Base-by-base conservation (phyloP, 2,329 filamentous ascomycete genomes). In the Amphichorda felina region DNA sequence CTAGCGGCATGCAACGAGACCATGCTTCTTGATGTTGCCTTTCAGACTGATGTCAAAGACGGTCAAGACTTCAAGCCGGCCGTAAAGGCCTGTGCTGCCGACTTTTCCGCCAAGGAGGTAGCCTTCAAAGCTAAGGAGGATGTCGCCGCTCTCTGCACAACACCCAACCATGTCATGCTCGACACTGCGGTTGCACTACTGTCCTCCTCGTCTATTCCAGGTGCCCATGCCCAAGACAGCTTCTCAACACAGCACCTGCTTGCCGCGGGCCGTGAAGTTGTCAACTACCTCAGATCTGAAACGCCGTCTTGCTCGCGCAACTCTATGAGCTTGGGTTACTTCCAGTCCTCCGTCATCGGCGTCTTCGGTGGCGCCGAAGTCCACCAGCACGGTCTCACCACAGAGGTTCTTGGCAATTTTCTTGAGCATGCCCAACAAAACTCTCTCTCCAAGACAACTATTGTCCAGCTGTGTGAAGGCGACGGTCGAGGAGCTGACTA, bases 391-490 rank as follows among this genome's bases (percentile, higher is more conserved):
- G 42, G 44, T 14, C 22, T 46, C n/a, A 33, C 37, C 27, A 33
- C 41, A 10, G 29, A 41, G 11, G 24, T 47, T 15, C 31, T 46
- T 14, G 32, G 41, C 21, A 33, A 22, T 10, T 42, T 46, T 24
- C 34, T 46, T n/a, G 24, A 40, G 18, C 14, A 42, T 26, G 38
- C 31, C 19, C 33, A 39, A 17, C 21, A 36, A 9, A 40, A 37
- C 32, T 32, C 36, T 11, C 17, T 42, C 27, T 42, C 44, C 4
- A 31, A 25, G 22, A 40, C 35, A 6, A 41, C 32, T 6, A 40
- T 49, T 22, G 48, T 53, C 34, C 50, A 57, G 35, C 46, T 55
- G 15, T 56, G 51, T 36, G 42, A 40, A 10, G 35, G 36, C 3
- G 35, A 44, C 30, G 45, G 40, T 15, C 44, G 47, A 21, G 47